These are phyloP conservation scores for Ustilago hordei DNA, from an alignment of 1,284 basidiomycete species.

Conservation along the genomic window DNA sequence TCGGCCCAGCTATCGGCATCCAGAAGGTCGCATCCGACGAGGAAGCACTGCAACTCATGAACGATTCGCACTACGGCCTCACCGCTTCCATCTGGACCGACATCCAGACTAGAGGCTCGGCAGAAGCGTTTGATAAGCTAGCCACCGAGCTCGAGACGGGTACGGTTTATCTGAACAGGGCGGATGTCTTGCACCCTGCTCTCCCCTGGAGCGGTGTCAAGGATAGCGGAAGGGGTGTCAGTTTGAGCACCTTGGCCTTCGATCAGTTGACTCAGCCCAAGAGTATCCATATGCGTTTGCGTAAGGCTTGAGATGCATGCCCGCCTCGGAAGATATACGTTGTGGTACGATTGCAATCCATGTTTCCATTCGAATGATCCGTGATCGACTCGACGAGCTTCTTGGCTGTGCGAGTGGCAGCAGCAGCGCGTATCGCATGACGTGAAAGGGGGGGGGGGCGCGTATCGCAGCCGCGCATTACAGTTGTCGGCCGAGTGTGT, in stretches of 20 bases:
- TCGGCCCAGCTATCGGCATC: constrained; percentile 88
- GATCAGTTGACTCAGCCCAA: constrained; percentile 54
- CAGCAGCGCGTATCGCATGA: too few relatives aligned
- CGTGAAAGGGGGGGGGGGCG: too few relatives aligned
- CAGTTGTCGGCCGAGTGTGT: too few relatives aligned
- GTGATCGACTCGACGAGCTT: too few relatives aligned
- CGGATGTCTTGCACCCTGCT: constrained; percentile 82
- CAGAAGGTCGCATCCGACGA: constrained; percentile 86
- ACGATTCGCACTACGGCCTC: constrained; percentile 93
- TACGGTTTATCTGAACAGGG: constrained; percentile 89
- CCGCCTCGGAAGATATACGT: too few relatives aligned
- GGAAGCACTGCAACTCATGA: constrained; percentile 89
- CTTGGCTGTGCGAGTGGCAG: too few relatives aligned
- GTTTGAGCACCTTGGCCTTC: constrained; percentile 83
- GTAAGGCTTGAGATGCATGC: constrained; percentile 26
- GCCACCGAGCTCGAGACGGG: constrained; percentile 84
- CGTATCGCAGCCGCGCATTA: too few relatives aligned
- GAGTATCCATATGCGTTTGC: constrained; percentile 56
- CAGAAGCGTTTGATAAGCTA: constrained; percentile 78
- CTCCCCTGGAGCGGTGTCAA: constrained; percentile 94
- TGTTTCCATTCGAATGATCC: too few relatives aligned
- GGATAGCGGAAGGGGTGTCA: constrained; percentile 88
- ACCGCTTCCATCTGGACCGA: constrained; percentile 95
- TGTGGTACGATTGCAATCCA: neutral
- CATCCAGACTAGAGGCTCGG: constrained; percentile 74